Base-by-base conservation (phyloP, 176 grass and related monocot genomes). In the Triticum monococcum region DNA sequence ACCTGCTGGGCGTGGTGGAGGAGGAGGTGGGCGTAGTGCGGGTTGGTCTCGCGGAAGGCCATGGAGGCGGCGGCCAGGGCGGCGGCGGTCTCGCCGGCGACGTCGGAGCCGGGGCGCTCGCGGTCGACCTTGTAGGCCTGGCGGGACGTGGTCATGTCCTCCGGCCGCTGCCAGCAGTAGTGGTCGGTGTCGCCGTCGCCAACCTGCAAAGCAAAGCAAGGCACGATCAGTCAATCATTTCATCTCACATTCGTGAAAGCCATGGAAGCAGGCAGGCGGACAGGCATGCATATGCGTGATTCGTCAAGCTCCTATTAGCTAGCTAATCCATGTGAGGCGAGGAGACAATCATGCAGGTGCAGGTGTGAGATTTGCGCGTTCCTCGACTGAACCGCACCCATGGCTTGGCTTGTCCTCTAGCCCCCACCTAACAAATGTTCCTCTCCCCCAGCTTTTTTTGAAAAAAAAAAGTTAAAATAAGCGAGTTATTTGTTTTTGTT, bases 101-200 rank as follows among this genome's bases (percentile, higher is more conserved):
- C 87, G 84, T 96, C 94, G 20, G 94, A 96, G 2, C 94, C 94
- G 0, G 94, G 94, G 4, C 74, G 84, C 9, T 88, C 81, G 20
- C 82, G 85, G 81, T 96, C 94, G 4, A 96, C 92, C 87, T 93
- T 93, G 90, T 95, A 95, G 13, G 93, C 93, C 83, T 95, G 93
- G 54, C 54, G 54, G 7, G 95, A 94, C 87, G 95, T 97, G 30
- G 95, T 97, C 95, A 97, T 97, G 82, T 97, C 95, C 81, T 97
- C 95, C 14, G 95, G 95, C 61, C 95, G 91, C 78, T 97, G 95
- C 95, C 95, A 97, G 88, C 95, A 97, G 86, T 94, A 97, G 84
- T 97, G 95, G 77, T 97, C 95, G 50, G 95, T 94, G 79, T 97
- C 95, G 36, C 95, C 95, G 85, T 97, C 92, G 2, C 67, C 67